These are phyloP conservation scores for Suhomyces faveliae DNA, from an alignment of 805 yeast species.

Conservation along the genomic window DNA sequence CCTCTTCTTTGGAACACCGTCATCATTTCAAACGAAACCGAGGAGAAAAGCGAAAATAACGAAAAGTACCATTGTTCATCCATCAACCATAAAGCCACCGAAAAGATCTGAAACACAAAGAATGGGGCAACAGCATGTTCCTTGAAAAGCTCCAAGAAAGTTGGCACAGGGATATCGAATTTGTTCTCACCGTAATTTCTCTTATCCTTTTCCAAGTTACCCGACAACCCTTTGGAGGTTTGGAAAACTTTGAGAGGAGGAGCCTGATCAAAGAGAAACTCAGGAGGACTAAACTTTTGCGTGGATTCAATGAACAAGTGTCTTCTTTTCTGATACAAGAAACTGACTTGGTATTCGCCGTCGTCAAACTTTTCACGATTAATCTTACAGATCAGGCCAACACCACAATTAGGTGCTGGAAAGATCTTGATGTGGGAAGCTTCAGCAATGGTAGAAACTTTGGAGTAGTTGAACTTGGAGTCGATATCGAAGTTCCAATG, in stretches of 20 bases:
- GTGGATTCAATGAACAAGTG: conserved; percentile 62
- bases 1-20: conserved; percentile 94
- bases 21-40: conserved; percentile 88
- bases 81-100: conserved; percentile 93
- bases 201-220: conserved; percentile 46
- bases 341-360: conserved; percentile 63
- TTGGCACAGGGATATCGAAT: conserved; percentile 94
- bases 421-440: conserved; percentile 74
- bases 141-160: conserved; percentile 84
- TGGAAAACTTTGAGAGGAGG: conserved; percentile 62
- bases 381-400: conserved; percentile 74
- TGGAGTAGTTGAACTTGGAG: conserved; percentile 64
- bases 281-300: conserved; percentile 74
- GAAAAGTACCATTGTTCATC: conserved; percentile 98
- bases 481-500: conserved; percentile 82
- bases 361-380: conserved; percentile 52
- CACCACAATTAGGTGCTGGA: conserved; percentile 84
- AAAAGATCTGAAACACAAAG: conserved; percentile 93
- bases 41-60: conserved; percentile 85
- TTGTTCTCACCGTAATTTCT: conserved; percentile 79
- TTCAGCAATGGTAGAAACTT: conserved; percentile 50
- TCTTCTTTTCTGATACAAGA: conserved; percentile 88
- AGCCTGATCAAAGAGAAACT: conserved; percentile 61
- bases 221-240: conserved; percentile 51
- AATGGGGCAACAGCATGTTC: conserved; percentile 99